phyloP scores from a whole-genome alignment of 306 rosid species.

The Nissolia schottii region DNA sequence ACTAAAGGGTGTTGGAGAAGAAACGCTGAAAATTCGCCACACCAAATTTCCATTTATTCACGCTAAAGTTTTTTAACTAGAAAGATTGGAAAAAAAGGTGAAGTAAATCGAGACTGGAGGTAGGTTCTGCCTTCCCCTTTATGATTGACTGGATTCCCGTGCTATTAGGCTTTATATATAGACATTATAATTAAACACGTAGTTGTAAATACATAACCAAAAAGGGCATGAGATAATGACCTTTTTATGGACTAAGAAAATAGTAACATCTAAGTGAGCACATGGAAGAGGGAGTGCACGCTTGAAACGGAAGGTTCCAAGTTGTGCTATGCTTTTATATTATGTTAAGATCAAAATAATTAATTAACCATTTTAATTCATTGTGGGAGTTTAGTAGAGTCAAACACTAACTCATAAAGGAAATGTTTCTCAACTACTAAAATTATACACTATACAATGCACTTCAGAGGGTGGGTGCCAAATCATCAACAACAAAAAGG shows the following conservation, averaged over 20 bases:
- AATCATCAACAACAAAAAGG: too few species aligned
- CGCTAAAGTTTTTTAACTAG: background rate
- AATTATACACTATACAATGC: too few species aligned
- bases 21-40: background rate
- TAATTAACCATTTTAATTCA: background rate
- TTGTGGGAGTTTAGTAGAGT: background rate
- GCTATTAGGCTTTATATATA: background rate
- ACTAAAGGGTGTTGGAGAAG: conserved; percentile 16
- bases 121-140: conserved; percentile 1
- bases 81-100: conserved; percentile 10
- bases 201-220: background rate
- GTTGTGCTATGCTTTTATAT: background rate
- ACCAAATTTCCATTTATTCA: background rate
- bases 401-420: background rate
- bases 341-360: background rate
- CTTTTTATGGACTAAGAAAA: background rate
- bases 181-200: background rate
- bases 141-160: background rate
- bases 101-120: background rate
- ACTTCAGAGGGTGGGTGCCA: too few species aligned
- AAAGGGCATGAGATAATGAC: too few species aligned
- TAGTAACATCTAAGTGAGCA: background rate
- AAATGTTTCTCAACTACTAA: too few species aligned
- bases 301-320: conserved; percentile 8
- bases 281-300: background rate